These are phyloP conservation scores for Candida neerlandica DNA, from an alignment of 1,139 yeast species.

Conservation along the genomic window DNA sequence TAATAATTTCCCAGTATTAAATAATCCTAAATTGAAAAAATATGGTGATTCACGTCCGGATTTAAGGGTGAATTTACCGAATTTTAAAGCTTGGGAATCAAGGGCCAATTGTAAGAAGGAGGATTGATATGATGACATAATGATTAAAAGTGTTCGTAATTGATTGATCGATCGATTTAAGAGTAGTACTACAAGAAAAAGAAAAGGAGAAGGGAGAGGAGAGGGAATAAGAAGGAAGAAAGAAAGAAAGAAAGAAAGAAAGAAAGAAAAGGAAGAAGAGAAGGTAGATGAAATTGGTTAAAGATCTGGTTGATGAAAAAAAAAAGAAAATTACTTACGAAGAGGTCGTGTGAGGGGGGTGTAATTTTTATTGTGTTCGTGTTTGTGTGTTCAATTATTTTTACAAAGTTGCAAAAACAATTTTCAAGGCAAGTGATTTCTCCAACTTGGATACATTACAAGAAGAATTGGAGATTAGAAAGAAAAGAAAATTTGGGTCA, in stretches of 20 bases:
- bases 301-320: not conserved
- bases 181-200: slow-evolving; percentile 9
- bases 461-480: too few species aligned
- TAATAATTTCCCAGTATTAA: slow-evolving; percentile 77
- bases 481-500: too few species aligned
- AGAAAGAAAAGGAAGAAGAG: slow-evolving; percentile 8
- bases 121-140: slow-evolving; percentile 51
- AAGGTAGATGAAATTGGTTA: not conserved
- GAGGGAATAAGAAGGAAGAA: slow-evolving; percentile 10
- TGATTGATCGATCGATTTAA: too few species aligned
- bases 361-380: too few species aligned
- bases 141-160: too few species aligned
- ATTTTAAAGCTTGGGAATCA: slow-evolving; percentile 77
- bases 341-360: slow-evolving; percentile 12
- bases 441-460: too few species aligned
- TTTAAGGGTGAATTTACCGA: slow-evolving; percentile 87
- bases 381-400: too few species aligned
- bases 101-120: slow-evolving; percentile 80
- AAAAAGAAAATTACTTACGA: slow-evolving; percentile 1
- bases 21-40: slow-evolving; percentile 91
- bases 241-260: slow-evolving; percentile 12
- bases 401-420: too few species aligned
- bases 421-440: too few species aligned
- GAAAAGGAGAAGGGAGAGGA: slow-evolving; percentile 12
- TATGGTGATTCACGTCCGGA: slow-evolving; percentile 95